A percentile compares a stretch with the other conserved stretches of the same genome.
Evolutionary conservation across 768 basidiomycete species (phyloP).

Genomic region (Mycena venus): DNA sequence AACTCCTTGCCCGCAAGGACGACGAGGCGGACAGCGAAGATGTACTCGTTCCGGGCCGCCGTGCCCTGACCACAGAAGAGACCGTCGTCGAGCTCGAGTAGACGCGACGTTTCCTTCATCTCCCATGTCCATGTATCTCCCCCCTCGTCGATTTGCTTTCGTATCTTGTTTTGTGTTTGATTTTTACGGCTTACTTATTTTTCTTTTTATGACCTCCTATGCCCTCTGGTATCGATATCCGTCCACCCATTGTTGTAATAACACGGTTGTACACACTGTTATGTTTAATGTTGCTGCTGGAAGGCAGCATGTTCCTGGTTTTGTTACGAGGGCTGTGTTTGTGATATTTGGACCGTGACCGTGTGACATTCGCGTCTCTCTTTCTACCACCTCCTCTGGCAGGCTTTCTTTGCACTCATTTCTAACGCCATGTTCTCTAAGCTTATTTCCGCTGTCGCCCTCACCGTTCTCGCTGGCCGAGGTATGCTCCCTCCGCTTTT

Average conservation of each 20-base stretch:
- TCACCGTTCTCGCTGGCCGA: conserved; percentile 68
- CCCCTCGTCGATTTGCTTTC: conserved; percentile 45
- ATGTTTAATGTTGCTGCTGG: conserved; percentile 15
- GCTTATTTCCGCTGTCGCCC: conserved; percentile 46
- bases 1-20: conserved; percentile 25
- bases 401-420: conserved; percentile 42
- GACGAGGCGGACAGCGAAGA: conserved; percentile 14
- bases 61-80: conserved; percentile 29
- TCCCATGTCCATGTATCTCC: conserved; percentile 18
- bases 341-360: not conserved
- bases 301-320: not conserved
- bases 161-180: conserved; percentile 29
- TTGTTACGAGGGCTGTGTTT: not conserved
- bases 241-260: conserved; percentile 29
- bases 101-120: not conserved
- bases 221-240: conserved; percentile 18
- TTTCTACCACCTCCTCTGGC: conserved; percentile 43
- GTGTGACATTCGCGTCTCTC: conserved; percentile 25
- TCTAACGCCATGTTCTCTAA: conserved; percentile 42
- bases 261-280: conserved; percentile 30
- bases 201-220: conserved; percentile 28
- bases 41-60: not conserved
- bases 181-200: conserved; percentile 30
- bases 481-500: conserved; percentile 51
- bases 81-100: conserved; percentile 32